Evolutionary conservation across 2,329 filamentous ascomycete species (phyloP).

Genomic region (Pseudogymnoascus sp.): DNA sequence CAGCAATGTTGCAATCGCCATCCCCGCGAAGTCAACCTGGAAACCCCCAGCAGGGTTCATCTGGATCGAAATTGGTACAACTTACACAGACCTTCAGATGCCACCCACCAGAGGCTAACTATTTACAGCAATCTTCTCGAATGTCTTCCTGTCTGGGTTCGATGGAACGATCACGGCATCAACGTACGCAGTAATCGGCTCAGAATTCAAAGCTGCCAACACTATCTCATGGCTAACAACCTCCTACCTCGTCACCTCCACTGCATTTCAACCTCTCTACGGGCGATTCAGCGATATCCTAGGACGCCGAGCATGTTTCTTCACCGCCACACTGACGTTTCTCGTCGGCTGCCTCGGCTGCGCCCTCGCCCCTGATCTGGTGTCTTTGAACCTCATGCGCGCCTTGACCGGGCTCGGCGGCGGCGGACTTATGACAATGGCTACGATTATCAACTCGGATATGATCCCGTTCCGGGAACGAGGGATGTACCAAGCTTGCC

Average conservation of each 20-base stretch:
- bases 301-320: constrained; percentile 55
- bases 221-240: constrained; percentile 70
- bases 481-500: constrained; percentile 53
- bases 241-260: constrained; percentile 63
- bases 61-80: constrained; percentile 47
- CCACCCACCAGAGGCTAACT: constrained; percentile 3
- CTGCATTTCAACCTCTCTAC: constrained; percentile 65
- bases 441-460: constrained; percentile 54
- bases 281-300: constrained; percentile 65
- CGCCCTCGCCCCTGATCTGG: constrained; percentile 49
- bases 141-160: constrained; percentile 60
- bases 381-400: constrained; percentile 55
- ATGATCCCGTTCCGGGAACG: constrained; percentile 50
- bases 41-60: constrained; percentile 44
- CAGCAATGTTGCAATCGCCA: constrained; percentile 3
- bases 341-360: constrained; percentile 58
- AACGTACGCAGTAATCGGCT: constrained; percentile 66
- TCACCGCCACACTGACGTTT: constrained; percentile 57
- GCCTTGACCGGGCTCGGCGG: constrained; percentile 63
- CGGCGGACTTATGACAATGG: constrained; percentile 63
- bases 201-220: constrained; percentile 65
- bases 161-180: constrained; percentile 68
- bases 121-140: constrained; percentile 48
- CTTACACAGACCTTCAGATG: not conserved
- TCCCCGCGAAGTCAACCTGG: constrained; percentile 30